These are phyloP conservation scores for Kokia cookei DNA, from an alignment of 441 rosid genomes.

Conservation along the genomic window DNA sequence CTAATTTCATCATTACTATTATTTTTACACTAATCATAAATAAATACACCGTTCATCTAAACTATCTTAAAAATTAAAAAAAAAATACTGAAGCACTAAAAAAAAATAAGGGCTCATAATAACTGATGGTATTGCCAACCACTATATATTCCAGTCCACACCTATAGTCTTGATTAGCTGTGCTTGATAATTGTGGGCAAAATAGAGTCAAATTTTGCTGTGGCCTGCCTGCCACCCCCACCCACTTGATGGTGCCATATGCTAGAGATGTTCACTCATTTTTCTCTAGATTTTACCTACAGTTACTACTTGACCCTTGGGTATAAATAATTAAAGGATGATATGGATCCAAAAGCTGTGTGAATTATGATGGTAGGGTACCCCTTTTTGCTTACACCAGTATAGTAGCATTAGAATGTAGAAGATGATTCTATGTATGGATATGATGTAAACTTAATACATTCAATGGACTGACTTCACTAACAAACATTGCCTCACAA, in stretches of 20 bases:
- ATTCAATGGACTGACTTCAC: background rate
- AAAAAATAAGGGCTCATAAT: background rate
- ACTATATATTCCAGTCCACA: too few species aligned
- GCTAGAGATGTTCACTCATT: conserved; percentile 1
- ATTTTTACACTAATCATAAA: too few species aligned
- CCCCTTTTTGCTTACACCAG: background rate
- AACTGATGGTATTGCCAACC: too few species aligned
- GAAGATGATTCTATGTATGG: background rate
- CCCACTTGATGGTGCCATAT: conserved; percentile 1
- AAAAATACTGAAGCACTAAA: background rate
- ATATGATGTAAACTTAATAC: background rate
- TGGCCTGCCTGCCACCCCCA: background rate
- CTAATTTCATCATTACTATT: too few species aligned
- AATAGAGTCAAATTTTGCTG: conserved; percentile 9
- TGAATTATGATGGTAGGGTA: conserved; percentile 13
- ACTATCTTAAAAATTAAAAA: too few species aligned
- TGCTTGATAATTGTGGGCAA: background rate
- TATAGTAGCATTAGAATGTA: background rate
- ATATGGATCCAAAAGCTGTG: conserved; percentile 18
- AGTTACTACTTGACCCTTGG: background rate
- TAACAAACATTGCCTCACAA: conserved; percentile 7
- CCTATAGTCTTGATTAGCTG: background rate
- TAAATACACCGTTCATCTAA: too few species aligned
- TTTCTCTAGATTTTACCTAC: conserved; percentile 15
- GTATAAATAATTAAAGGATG: background rate